Base-by-base conservation (phyloP, 495 filamentous ascomycete genomes). In the Penicillium canariense region DNA sequence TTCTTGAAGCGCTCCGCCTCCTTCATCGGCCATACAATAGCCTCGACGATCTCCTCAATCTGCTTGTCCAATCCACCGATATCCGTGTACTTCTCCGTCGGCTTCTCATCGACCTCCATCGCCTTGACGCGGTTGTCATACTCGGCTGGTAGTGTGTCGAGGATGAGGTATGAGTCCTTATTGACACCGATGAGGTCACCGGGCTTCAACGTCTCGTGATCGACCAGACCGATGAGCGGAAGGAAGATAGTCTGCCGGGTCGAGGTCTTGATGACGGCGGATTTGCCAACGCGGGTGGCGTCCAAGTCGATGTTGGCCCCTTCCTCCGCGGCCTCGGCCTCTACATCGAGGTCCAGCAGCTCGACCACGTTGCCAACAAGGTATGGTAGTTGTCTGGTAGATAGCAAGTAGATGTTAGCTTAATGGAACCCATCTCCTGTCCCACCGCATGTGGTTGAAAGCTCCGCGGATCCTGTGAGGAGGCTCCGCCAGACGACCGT, bases 81-180 rank as follows among this genome's bases (percentile, higher is more conserved):
- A 79, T 99, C 94, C 57, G 84, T 90, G 77, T 99, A 99, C 78
- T 97, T 96, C 77, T 99, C 94, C 31, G 91, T 96, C 17, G 94
- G 94, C 81, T 99, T 99, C 82, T 99, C 94, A 64, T 99, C 94
- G 32, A 99, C 94, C 79, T 99, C 94, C 94, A 99, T 99, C 27
- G 94, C 94, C 80, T 99, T 99, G 39, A 99, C 94, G 70, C 94
- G 84, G 77, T 91, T 97, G 69, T 99, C 94, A 69, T 99, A 99
- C 72, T 99, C 94, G n/a, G 94, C 94, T 6, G 94, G 94, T 62
- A 99, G 81, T 25, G 95, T 97, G 69, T 99, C 94, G 47, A 99
- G 82, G 55, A 99, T 86, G n/a, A 99, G 85, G 71, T 99, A 99
- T 62, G 93, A 97, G 59, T 99, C 94, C 77, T 99, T 99, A 69